Percentiles rank a stretch among this genome's conserved stretches.
Conservation (phyloP, 2,329 filamentous ascomycete species). For the Fusarium oxysporum region DNA sequence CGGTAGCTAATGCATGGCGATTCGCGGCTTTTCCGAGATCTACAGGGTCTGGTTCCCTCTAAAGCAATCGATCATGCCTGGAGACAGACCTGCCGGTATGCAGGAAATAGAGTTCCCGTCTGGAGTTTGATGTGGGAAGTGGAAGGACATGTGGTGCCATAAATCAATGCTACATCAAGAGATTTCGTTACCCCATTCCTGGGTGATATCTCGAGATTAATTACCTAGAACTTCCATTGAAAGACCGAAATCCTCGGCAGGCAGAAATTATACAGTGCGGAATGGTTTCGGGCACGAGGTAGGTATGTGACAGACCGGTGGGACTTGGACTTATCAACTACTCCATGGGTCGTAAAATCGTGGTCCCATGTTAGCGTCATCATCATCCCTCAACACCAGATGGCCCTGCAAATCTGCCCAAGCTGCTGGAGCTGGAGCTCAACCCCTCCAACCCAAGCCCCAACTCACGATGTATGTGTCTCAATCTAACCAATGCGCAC, state of each 20-base stretch:
- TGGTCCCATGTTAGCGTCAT: conserved; percentile 46
- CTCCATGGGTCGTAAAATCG: conserved; percentile 25
- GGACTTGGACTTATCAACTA: neutral
- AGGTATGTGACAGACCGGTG: conserved; percentile 7
- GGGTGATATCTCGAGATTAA: neutral
- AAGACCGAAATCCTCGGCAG: neutral
- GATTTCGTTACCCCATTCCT: conserved; percentile 19
- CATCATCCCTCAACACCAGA: conserved; percentile 41
- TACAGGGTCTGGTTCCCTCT: conserved; percentile 19
- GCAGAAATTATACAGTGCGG: conserved; percentile 16
- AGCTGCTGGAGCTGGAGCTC: conserved; percentile 20
- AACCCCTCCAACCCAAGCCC: conserved; percentile 7
- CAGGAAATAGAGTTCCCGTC: conserved; percentile 5
- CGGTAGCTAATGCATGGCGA: conserved; percentile 10
- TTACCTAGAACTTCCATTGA: neutral
- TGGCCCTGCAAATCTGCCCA: conserved; percentile 33
- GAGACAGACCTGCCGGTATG: neutral
- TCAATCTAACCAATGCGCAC: conserved; percentile 20
- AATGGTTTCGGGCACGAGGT: neutral
- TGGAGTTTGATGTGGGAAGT: conserved; percentile 6
- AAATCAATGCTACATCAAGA: conserved; percentile 16
- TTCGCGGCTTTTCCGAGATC: conserved; percentile 25
- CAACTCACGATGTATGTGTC: conserved; percentile 1
- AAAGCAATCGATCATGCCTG: conserved; percentile 5
- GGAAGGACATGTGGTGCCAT: conserved; percentile 28